phyloP scores from a whole-genome alignment of 768 basidiomycete species.

The Pisolithus sp. region DNA sequence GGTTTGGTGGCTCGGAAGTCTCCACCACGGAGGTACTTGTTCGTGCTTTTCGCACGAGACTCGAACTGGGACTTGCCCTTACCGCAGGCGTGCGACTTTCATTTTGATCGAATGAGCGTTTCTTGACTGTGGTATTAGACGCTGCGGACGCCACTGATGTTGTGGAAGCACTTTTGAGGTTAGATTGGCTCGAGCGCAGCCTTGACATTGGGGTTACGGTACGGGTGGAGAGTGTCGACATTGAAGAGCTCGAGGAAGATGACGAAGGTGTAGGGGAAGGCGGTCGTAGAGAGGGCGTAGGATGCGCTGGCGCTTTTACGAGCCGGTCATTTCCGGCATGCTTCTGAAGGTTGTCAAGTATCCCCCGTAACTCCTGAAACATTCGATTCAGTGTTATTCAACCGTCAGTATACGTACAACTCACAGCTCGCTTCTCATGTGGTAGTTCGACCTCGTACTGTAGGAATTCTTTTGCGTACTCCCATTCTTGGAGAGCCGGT shows the following conservation, averaged over 20 bases:
- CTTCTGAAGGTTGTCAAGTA: conserved; percentile 29
- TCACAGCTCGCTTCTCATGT: conserved; percentile 45
- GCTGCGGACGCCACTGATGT: conserved; percentile 18
- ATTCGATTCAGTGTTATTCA: conserved; percentile 5
- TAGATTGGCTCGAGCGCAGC: conserved; percentile 5
- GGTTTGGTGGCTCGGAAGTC: conserved; percentile 14
- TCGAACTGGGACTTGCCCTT: conserved; percentile 10
- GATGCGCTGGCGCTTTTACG: conserved; percentile 11
- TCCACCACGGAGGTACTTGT: conserved; percentile 4
- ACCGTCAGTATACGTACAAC: conserved; percentile 4
- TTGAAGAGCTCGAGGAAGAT: conserved; percentile 55
- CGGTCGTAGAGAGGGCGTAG: conserved; percentile 25
- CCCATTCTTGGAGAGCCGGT: conserved; percentile 72
- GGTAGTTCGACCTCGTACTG: conserved; percentile 64
- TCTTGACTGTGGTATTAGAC: conserved; percentile 24
- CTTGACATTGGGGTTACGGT: conserved; percentile 50
- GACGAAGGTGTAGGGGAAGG: conserved; percentile 49
- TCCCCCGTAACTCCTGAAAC: conserved; percentile 17
- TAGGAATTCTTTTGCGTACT: conserved; percentile 71
- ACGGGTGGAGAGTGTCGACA: conserved; percentile 67
- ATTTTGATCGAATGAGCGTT: conserved; percentile 5
- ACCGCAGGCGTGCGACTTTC: conserved; percentile 6
- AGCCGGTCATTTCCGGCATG: conserved; percentile 29
- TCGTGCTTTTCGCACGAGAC: conserved; percentile 10
- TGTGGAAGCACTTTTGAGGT: conserved; percentile 8